Percentiles rank a stretch among this genome's conserved stretches.
Conservation (phyloP, 768 basidiomycete genomes). For the Trametes elegans region DNA sequence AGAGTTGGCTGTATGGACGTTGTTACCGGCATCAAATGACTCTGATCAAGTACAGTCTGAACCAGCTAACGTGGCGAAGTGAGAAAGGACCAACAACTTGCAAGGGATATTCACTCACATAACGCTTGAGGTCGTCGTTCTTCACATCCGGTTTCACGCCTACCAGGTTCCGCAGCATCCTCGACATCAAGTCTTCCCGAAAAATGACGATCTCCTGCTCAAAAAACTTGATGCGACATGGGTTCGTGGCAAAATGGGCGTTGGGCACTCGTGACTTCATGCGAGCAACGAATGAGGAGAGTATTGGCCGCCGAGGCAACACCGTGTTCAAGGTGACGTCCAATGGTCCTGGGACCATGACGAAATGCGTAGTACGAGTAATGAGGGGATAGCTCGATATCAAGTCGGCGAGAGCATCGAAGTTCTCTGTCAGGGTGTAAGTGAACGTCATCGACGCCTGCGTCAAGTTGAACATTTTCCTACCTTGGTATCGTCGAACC, state of each 20-base stretch:
- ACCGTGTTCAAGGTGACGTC: conserved; percentile 82
- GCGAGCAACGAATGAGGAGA: conserved; percentile 69
- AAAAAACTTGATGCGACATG: conserved; percentile 93
- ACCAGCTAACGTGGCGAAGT: conserved; percentile 59
- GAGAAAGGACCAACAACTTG: too few species aligned
- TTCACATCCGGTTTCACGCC: conserved; percentile 80
- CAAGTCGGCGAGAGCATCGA: conserved; percentile 82
- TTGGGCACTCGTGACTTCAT: conserved; percentile 75
- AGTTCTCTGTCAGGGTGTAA: conserved; percentile 61
- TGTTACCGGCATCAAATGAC: conserved; percentile 88
- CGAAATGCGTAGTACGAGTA: conserved; percentile 78
- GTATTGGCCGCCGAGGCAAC: conserved; percentile 78
- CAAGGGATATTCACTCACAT: conserved; percentile 48
- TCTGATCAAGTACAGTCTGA: conserved; percentile 95
- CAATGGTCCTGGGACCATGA: conserved; percentile 92
- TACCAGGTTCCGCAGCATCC: conserved; percentile 90
- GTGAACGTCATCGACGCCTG: not conserved
- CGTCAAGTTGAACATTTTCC: not conserved
- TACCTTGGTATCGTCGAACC: conserved; percentile 85
- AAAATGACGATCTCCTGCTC: conserved; percentile 94
- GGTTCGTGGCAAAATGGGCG: conserved; percentile 83
- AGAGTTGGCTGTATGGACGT: conserved; percentile 82
- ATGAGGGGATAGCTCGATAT: conserved; percentile 80
- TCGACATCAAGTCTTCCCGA: conserved; percentile 89
- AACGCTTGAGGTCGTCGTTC: conserved; percentile 83